Evolutionary conservation across 331 rosid species (phyloP), one percentile per base, ranked within the genome.

Genomic region (Arachis monticola): DNA sequence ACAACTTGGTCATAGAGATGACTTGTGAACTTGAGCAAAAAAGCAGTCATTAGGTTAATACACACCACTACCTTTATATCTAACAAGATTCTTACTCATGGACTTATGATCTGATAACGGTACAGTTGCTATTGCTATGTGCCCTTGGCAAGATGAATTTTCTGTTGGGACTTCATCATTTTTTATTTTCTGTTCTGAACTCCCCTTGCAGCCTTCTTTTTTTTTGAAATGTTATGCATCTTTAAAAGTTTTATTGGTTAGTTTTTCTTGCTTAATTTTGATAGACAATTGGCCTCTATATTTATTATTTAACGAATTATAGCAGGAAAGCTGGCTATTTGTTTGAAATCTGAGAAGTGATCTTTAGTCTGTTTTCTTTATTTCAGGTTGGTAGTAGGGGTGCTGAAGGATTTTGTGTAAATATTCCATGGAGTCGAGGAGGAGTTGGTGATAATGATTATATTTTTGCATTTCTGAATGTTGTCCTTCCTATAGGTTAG

Each of bases 371-470:
- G 62, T 30, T 72, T 77, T 83, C 44, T 60, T 78, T 64, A 44
- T 67, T 76, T 71, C 88, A 95, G 99, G 91, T 95, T 76, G 99
- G 99, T 77, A 77, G 87, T n/a, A 87, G 82, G 93, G 97, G 97
- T 35, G 99, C 97, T 72, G 97, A 95, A 88, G 99, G 99, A 69
- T 86, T 79, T 79, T 95, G 97, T 83, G 97, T 95, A 69, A 95
- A 95, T 85, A 88, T 95, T 78, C 99, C 99, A 17, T 92, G 99
- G 97, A 92, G 92, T 63, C 81, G 86, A 69, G 87, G 89, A 45
- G 97, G 97, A 78, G 93, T 95, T 63, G 97, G 97, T 40, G 97
- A 95, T 74, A 95, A 87, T 66, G 99, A 95, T 77, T 95, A 95
- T 81, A 65, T 80, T 78, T 92, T 92, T 80, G 96, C 99, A 75